A percentile compares a stretch with the other conserved stretches of the same genome.
Conservation (phyloP, 192 early-diverging fungal genomes). For the Diversispora epigaea region DNA sequence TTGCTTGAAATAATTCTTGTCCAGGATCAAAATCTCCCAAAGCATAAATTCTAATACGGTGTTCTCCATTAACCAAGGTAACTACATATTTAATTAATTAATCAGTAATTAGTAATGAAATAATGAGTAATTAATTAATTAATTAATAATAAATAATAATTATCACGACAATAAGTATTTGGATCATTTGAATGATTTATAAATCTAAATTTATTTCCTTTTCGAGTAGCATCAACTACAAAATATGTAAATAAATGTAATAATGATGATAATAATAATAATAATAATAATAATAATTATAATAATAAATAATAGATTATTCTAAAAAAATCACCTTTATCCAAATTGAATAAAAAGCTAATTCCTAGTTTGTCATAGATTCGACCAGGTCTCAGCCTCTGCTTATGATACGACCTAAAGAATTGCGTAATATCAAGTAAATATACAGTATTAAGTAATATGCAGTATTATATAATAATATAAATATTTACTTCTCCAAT, state of each 20-base stretch:
- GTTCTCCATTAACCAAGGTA: constrained; percentile 29
- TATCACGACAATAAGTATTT: constrained; percentile 27
- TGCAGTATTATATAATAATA: neutral
- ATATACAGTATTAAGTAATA: neutral
- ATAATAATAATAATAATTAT: neutral
- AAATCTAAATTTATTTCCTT: constrained; percentile 33
- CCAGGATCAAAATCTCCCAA: constrained; percentile 16
- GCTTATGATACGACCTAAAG: constrained; percentile 27
- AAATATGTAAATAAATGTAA: neutral
- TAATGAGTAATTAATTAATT: neutral
- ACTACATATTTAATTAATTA: neutral
- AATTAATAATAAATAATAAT: neutral
- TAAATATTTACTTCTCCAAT: constrained; percentile 28
- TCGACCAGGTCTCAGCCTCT: constrained; percentile 27
- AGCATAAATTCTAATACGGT: constrained; percentile 32
- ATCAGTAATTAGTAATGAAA: neutral
- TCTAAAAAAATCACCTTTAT: constrained; percentile 23
- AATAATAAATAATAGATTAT: neutral
- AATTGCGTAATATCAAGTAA: neutral
- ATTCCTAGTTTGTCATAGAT: constrained; percentile 27
- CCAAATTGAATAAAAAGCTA: constrained; percentile 32
- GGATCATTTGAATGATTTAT: constrained; percentile 32
- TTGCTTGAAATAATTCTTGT: constrained; percentile 30
- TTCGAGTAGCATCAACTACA: constrained; percentile 31
- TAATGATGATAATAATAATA: neutral